phyloP scores from a whole-genome alignment of 2,329 filamentous ascomycete species.

The Scleromitrula shiraiana region DNA sequence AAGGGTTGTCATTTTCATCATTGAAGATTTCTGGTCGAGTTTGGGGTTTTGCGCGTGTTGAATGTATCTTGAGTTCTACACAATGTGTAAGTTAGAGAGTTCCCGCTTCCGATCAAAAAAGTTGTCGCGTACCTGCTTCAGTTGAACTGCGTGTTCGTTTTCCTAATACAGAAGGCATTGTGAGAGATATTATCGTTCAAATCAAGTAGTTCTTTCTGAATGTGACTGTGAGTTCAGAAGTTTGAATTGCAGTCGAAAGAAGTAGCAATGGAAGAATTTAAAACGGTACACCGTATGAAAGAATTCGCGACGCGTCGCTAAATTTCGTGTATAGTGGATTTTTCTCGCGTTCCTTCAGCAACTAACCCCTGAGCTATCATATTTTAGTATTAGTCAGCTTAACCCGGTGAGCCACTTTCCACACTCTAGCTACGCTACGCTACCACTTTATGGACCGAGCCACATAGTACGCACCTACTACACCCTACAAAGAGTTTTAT shows the following conservation, averaged over 20 bases:
- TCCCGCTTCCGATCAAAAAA: conserved; percentile 6
- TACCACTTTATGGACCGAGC: not conserved
- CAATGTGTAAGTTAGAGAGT: conserved; percentile 11
- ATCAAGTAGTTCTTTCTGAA: conserved; percentile 13
- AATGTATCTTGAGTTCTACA: conserved; percentile 19
- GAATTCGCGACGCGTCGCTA: not conserved
- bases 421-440: no score
- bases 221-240: not conserved
- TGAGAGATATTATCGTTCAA: conserved; percentile 11
- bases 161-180: conserved; percentile 35
- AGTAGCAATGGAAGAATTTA: conserved; percentile 2
- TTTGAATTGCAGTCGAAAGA: not conserved
- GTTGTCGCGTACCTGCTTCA: conserved; percentile 30
- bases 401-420: no score
- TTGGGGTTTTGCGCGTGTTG: conserved; percentile 38
- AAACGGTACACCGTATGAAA: no score
- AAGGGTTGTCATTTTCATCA: conserved; percentile 61
- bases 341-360: not conserved
- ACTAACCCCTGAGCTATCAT: not conserved
- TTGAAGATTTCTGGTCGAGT: conserved; percentile 39
- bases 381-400: no score
- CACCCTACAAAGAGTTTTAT: not conserved
- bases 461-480: no score
- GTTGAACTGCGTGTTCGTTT: conserved; percentile 38
- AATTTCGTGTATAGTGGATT: not conserved